These are phyloP conservation scores for Marasmius fiardii DNA, from an alignment of 1,284 basidiomycete genomes.

Conservation along the genomic window DNA sequence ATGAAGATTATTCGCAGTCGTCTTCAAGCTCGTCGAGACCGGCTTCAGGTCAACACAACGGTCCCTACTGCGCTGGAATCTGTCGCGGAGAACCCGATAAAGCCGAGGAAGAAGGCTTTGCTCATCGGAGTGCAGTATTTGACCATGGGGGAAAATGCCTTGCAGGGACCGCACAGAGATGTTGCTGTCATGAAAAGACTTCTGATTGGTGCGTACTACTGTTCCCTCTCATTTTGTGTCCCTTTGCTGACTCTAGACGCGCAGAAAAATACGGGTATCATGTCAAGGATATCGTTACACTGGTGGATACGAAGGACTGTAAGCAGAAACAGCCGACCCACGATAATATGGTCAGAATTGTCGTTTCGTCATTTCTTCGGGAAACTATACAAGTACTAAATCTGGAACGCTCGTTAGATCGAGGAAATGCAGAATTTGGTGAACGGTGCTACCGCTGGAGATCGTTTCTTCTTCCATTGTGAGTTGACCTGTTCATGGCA, in stretches of 20 bases:
- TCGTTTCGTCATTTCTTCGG: not conserved
- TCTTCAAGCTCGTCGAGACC: no score
- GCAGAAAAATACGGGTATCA: constrained; percentile 25
- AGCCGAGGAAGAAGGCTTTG: constrained; percentile 16
- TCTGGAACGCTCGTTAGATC: constrained; percentile 21
- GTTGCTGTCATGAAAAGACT: constrained; percentile 15
- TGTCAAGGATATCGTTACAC: constrained; percentile 22
- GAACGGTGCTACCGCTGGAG: constrained; percentile 24
- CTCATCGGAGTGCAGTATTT: constrained; percentile 21
- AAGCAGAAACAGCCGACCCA: constrained; percentile 18
- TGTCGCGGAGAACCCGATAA: no score
- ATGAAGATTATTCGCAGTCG: no score
- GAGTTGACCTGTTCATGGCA: not conserved
- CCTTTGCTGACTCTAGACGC: constrained; percentile 8
- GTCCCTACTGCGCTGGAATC: no score
- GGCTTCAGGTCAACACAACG: no score
- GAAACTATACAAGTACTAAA: not conserved
- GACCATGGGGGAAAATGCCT: not conserved
- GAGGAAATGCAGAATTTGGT: constrained; percentile 28
- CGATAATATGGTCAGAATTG: constrained; percentile 23
- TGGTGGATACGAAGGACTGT: constrained; percentile 23
- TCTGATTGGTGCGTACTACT: constrained; percentile 13
- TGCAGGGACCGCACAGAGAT: constrained; percentile 19
- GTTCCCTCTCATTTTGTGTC: not conserved
- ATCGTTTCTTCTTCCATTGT: constrained; percentile 37